Evolutionary conservation across 2,329 filamentous ascomycete species (phyloP).

Genomic region (Purpureocillium lavendulum): DNA sequence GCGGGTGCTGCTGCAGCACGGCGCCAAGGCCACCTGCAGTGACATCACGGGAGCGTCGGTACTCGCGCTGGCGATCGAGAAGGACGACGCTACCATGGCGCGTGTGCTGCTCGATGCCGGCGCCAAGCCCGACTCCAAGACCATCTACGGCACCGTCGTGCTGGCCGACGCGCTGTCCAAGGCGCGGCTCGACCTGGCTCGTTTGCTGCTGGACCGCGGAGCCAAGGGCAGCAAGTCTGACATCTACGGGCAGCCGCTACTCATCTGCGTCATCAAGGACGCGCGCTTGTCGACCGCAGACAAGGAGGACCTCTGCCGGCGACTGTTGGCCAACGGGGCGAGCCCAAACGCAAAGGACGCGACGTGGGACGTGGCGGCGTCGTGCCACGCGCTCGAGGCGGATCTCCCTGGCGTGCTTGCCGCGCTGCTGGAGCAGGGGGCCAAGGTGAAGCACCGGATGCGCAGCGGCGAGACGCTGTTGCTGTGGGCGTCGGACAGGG

Average conservation of each 20-base stretch:
- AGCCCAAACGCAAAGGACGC: conserved; percentile 17
- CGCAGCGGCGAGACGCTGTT: conserved; percentile 19
- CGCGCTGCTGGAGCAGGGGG: conserved; percentile 20
- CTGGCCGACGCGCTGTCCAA: conserved; percentile 23
- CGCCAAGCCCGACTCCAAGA: conserved; percentile 20
- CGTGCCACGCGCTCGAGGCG: conserved; percentile 17
- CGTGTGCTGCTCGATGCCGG: conserved; percentile 25
- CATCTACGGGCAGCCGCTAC: conserved; percentile 19
- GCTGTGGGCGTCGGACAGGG: conserved; percentile 19
- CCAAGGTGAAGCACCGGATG: conserved; percentile 17
- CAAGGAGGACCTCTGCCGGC: conserved; percentile 15
- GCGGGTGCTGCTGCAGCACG: conserved; percentile 20
- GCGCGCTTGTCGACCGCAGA: conserved; percentile 14
- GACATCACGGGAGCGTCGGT: conserved; percentile 21
- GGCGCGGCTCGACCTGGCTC: conserved; percentile 16
- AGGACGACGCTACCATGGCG: conserved; percentile 19
- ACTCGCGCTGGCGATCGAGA: conserved; percentile 18
- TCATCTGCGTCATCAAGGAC: conserved; percentile 21
- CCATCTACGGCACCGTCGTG: conserved; percentile 21
- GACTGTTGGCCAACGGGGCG: conserved; percentile 25
- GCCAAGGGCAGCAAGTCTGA: conserved; percentile 24
- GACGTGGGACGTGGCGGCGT: conserved; percentile 11
- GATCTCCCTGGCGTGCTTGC: conserved; percentile 14
- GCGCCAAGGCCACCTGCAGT: conserved; percentile 23
- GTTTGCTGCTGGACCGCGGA: conserved; percentile 22